Percentiles rank a stretch among this genome's conserved stretches.
Conservation (phyloP, 305 asterid genomes). For the Ajuga reptans region DNA sequence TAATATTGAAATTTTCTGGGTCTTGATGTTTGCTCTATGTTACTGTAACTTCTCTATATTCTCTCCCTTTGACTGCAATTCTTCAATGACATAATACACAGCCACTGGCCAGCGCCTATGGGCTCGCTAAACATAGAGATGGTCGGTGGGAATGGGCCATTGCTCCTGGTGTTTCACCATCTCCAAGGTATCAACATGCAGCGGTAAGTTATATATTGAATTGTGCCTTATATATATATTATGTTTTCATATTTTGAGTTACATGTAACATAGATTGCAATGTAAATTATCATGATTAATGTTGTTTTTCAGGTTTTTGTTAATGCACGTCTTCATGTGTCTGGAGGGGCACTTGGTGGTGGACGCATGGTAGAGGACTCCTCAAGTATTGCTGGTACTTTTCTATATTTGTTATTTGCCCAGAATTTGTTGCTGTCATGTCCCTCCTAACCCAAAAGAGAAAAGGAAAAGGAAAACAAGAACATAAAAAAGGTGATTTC, state of each 20-base stretch:
- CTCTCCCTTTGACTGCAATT: conserved; percentile 2
- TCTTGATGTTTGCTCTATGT: conserved; percentile 2
- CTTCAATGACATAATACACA: conserved; percentile 29
- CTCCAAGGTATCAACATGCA: conserved; percentile 96
- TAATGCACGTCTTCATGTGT: conserved; percentile 97
- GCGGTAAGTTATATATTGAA: conserved; percentile 52
- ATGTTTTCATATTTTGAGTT: background rate
- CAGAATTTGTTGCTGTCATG: background rate
- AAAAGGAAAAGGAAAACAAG: background rate
- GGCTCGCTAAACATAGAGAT: conserved; percentile 98
- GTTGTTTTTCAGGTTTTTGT: conserved; percentile 71
- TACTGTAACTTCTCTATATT: conserved; percentile 4
- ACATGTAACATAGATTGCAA: background rate
- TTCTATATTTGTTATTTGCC: conserved; percentile 13
- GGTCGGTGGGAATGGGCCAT: conserved; percentile 99
- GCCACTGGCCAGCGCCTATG: conserved; percentile 98
- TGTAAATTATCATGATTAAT: background rate
- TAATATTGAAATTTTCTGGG: conserved; percentile 7
- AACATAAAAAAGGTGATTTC: background rate
- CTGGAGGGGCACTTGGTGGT: conserved; percentile 99
- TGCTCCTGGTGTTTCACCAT: conserved; percentile 99
- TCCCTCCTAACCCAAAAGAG: background rate
- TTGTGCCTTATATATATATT: background rate
- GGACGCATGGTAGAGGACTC: conserved; percentile 99
- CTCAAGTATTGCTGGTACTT: conserved; percentile 89